phyloP scores from a whole-genome alignment of 208 protist species.

The Herpetomonas muscarum region DNA sequence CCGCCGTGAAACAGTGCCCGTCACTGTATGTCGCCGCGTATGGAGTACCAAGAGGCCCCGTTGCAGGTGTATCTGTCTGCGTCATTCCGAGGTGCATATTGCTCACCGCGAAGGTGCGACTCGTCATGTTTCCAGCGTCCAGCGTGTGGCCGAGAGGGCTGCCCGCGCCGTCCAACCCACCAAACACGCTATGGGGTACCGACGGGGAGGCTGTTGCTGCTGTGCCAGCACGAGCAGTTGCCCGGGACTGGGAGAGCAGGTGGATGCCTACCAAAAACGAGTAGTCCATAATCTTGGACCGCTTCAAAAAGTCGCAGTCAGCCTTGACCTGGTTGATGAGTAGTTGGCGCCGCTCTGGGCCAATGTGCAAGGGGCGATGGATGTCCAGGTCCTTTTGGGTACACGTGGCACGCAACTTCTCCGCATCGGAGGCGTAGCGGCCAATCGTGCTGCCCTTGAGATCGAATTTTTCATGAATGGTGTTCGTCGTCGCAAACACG shows the following conservation, averaged over 20 bases:
- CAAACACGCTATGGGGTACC: no score
- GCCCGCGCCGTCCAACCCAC: background rate
- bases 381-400: conserved; percentile 93
- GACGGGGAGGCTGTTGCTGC: background rate
- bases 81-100: background rate
- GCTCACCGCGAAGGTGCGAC: background rate
- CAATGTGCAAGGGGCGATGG: conserved; percentile 74
- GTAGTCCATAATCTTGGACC: conserved; percentile 92
- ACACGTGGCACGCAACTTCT: conserved; percentile 78
- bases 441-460: conserved; percentile 93
- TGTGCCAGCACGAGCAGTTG: background rate
- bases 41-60: background rate
- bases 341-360: conserved; percentile 39
- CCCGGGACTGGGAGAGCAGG: conserved; percentile 25
- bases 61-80: background rate
- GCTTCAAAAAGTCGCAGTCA: conserved; percentile 87
- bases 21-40: conserved; percentile 12
- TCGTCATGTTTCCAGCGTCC: background rate
- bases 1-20: conserved; percentile 69
- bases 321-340: conserved; percentile 85
- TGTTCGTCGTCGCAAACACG: conserved; percentile 88
- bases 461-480: conserved; percentile 92
- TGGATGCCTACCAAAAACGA: conserved; percentile 91
- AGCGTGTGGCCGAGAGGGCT: background rate
- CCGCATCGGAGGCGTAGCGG: conserved; percentile 71